Percentiles rank a stretch among this genome's conserved stretches.
These are phyloP conservation scores for Daphne laureola DNA, from an alignment of 441 rosid genomes.

Conservation along the genomic window DNA sequence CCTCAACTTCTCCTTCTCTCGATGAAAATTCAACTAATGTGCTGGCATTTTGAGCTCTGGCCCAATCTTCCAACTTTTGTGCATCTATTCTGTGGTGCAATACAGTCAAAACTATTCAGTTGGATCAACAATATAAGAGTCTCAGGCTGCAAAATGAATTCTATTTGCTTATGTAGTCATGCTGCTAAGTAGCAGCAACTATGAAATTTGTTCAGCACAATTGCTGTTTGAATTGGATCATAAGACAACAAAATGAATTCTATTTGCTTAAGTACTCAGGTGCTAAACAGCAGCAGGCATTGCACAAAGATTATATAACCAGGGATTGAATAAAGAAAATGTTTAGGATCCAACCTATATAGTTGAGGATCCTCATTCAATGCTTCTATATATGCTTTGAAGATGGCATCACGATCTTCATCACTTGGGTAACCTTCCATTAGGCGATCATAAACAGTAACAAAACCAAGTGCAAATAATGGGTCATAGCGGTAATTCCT, in stretches of 20 bases:
- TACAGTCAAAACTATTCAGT: conserved; percentile 9
- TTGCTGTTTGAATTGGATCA: no score
- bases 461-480: conserved; percentile 91
- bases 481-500: conserved; percentile 73
- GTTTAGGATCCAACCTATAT: conserved; percentile 50
- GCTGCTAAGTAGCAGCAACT: no score
- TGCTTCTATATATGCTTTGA: conserved; percentile 70
- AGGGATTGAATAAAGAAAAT: background rate
- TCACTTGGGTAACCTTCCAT: conserved; percentile 96
- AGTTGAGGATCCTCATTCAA: conserved; percentile 81
- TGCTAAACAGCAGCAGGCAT: no score
- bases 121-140: no score
- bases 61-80: conserved; percentile 91
- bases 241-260: no score
- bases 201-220: no score
- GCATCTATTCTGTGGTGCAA: conserved; percentile 56
- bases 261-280: no score
- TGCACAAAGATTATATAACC: no score
- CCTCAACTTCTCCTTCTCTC: conserved; percentile 82
- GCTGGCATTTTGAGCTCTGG: conserved; percentile 51
- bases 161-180: no score
- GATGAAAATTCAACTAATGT: conserved; percentile 67
- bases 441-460: conserved; percentile 88
- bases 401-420: conserved; percentile 76
- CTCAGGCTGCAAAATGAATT: background rate